Base-by-base conservation (phyloP, 2,329 filamentous ascomycete species). In the Stagonosporopsis cucurbitacearum region DNA sequence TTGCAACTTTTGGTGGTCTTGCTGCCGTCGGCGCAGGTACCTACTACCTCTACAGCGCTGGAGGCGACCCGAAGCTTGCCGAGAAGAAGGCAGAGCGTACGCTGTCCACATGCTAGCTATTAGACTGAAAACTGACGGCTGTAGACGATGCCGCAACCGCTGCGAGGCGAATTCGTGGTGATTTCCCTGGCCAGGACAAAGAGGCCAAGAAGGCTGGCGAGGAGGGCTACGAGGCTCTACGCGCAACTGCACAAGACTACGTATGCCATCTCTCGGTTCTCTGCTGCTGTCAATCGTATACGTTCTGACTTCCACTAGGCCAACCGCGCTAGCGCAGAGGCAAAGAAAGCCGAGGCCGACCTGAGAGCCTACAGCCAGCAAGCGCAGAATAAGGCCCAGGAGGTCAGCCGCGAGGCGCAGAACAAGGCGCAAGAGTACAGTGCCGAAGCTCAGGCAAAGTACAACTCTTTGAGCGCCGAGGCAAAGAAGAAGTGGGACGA, bases 1-100 rank as follows among this genome's bases (percentile, higher is more conserved):
- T 70, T 50, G 47, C 64, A 46, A 69, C 61, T 25, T 64, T 57
- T 46, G 75, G 72, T 60, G 61, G 75, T 59, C 64, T 78, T 51
- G 70, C 75, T 37, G 70, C 80, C 66, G 71, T 88, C 67, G 89
- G 88, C 67, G 77, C 86, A 64, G 84, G 82, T 57, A 86, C 85
- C 63, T 98, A 96, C 83, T 98, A 98, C 81, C 84, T 98, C 60
- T 99, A 96, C 82, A 83, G 79, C 47, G 89, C 93, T 15, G 94
- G 94, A 59, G 93, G 94, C 54, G 85, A 87, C 75, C 83, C 91
- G 47, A 91, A 89, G 77, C 86, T 84, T 45, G 94, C 93, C n/a
- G 86, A 92, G 83, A 90, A 94, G 82, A 83, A 95, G 76, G 84
- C 90, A 65, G 90, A 96, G 81, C 85, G 94, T 96, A 80, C 41